Base-by-base conservation (phyloP, 1,139 yeast species). In the Meyerozyma elateridarum region DNA sequence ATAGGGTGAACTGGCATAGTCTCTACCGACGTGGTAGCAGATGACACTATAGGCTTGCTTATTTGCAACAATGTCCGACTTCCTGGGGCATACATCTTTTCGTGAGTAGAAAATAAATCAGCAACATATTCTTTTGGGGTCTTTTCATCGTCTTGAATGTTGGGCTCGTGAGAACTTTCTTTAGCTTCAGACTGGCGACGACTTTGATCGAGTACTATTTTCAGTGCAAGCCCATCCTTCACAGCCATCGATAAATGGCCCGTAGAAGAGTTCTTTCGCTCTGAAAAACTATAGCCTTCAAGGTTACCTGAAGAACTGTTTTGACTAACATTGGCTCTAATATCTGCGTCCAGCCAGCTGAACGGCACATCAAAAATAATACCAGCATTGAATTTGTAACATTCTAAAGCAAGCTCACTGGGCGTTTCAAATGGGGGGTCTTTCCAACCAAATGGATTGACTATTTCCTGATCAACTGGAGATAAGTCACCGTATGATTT, bases 31-130 rank as follows among this genome's bases (percentile, higher is more conserved):
- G 54, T 52, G 1, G 54, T 49, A 8, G 60, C 57, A 1, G 56
- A 51, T 1, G 59, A 45, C 7, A 42, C 35, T 3, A 53, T 49
- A n/a, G n/a, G n/a, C 25, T 45, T 42, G 11, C 40, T 44, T 9
- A 46, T 31, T 15, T 43, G 39, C 15, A 51, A 29, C 17, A 31
- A 28, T 3, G 15, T 14, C 11, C 20, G 30, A 14, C 12, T 25
- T 29, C 17, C 32, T 20, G 21, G 32, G 4, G 46, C 40, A 34
- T 46, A 64, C 8, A 66, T 46, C 33, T 54, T 52, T 33, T 65
- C 71, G 40, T 66, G 73, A 1, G 55, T 52, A 0, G 48, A 28
- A 29, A 61, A 55, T 16, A 66, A 42, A 8, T 60, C 64, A 2
- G 40, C 33, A 6, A 58, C 31, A 5, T 54, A 51, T 19, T 53